Conservation (phyloP, 768 basidiomycete genomes). For the Leccinum sublutescens region DNA sequence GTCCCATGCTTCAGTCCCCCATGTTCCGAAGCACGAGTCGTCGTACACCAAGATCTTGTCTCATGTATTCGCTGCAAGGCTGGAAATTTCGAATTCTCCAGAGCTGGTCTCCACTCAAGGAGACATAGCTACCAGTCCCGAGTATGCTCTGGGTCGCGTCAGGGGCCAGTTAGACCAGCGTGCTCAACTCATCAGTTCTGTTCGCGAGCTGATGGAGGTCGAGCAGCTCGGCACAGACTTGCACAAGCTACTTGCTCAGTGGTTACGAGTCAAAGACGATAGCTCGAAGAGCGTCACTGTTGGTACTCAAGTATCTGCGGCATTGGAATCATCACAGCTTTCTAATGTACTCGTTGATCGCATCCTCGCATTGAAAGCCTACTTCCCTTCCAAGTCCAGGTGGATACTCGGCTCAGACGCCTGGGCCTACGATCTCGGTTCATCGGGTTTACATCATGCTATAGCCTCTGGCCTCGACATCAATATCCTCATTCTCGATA, state of each 20-base stretch:
- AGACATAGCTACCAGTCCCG: constrained; percentile 80
- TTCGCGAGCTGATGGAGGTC: constrained; percentile 64
- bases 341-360: constrained; percentile 47
- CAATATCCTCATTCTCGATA: constrained; percentile 95
- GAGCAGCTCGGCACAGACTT: constrained; percentile 49
- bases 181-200: constrained; percentile 58
- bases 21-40: constrained; percentile 86
- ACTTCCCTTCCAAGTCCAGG: constrained; percentile 53
- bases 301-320: constrained; percentile 54
- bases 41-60: constrained; percentile 88
- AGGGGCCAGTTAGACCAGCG: constrained; percentile 79
- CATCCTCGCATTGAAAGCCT: constrained; percentile 57
- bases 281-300: constrained; percentile 54
- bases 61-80: constrained; percentile 73
- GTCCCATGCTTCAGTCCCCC: constrained; percentile 39
- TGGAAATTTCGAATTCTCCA: constrained; percentile 87
- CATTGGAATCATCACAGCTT: constrained; percentile 42
- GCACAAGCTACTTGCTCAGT: constrained; percentile 73
- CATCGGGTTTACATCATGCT: constrained; percentile 92
- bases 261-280: constrained; percentile 79
- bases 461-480: constrained; percentile 89
- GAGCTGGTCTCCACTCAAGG: constrained; percentile 68
- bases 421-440: constrained; percentile 93
- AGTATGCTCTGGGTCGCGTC: constrained; percentile 91
- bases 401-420: constrained; percentile 42